Conservation (phyloP, 192 early-diverging fungal genomes). For the Coemansia sp. region DNA sequence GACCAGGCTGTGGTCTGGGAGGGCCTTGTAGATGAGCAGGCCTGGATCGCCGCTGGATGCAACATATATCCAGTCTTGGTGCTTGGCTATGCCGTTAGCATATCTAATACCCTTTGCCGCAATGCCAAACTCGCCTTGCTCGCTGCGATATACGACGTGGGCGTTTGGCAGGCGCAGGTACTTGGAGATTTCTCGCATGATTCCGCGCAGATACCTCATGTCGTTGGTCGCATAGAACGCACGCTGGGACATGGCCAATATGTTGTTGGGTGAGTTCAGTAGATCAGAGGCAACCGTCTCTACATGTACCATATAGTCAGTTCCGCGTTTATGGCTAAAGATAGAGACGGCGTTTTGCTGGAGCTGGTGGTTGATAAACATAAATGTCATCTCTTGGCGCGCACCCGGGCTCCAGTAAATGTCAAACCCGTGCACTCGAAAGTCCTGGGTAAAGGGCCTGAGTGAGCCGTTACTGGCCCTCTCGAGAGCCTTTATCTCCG, state of each 20-base stretch:
- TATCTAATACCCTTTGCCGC: conserved; percentile 32
- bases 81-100: conserved; percentile 52
- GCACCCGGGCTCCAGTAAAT: conserved; percentile 56
- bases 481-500: conserved; percentile 28
- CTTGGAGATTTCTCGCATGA: conserved; percentile 24
- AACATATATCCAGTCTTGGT: conserved; percentile 44
- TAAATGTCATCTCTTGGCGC: conserved; percentile 53
- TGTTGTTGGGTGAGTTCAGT: conserved; percentile 62
- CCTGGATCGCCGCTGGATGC: conserved; percentile 44
- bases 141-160: conserved; percentile 44
- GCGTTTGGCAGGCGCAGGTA: conserved; percentile 29
- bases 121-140: conserved; percentile 25
- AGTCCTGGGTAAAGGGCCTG: conserved; percentile 42
- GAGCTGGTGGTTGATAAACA: conserved; percentile 62
- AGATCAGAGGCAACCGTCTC: conserved; percentile 61
- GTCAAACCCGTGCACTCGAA: conserved; percentile 60
- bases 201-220: conserved; percentile 30
- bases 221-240: conserved; percentile 69
- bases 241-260: conserved; percentile 58
- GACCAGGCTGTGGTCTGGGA: background rate
- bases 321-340: conserved; percentile 43
- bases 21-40: conserved; percentile 34
- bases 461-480: conserved; percentile 23
- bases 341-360: conserved; percentile 55
- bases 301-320: conserved; percentile 50